phyloP scores from a whole-genome alignment of 2,329 filamentous ascomycete species.

The Penicillium sp. region DNA sequence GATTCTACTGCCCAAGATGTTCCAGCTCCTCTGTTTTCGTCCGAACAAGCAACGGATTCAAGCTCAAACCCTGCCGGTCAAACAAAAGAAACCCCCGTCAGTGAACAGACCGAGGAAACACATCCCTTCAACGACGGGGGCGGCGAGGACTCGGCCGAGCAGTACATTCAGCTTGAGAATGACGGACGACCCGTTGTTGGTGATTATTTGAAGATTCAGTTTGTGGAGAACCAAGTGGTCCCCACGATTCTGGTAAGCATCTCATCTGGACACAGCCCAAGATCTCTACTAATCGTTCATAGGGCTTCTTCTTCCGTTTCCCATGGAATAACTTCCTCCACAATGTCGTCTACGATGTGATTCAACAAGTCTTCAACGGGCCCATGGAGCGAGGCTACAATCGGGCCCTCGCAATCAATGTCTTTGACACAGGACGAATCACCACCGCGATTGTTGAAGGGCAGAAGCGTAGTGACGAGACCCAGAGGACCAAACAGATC shows the following conservation, averaged over 20 bases:
- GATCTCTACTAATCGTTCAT: constrained; percentile 9
- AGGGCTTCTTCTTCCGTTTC: constrained; percentile 98
- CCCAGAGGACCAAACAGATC: constrained; percentile 78
- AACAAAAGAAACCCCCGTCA: constrained; percentile 14
- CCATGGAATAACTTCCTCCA: constrained; percentile 99
- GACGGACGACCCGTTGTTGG: constrained; percentile 78
- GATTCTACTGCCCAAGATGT: constrained; percentile 63
- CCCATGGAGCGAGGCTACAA: constrained; percentile 97
- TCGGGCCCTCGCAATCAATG: constrained; percentile 78
- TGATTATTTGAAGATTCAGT: constrained; percentile 91
- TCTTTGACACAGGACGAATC: constrained; percentile 86
- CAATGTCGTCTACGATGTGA: constrained; percentile 98
- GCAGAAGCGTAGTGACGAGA: constrained; percentile 79
- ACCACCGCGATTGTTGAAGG: constrained; percentile 90
- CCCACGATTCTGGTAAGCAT: constrained; percentile 83
- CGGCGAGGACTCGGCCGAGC: constrained; percentile 26
- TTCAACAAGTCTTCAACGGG: constrained; percentile 98
- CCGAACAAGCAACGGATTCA: constrained; percentile 24
- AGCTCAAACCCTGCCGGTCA: constrained; percentile 21
- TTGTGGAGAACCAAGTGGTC: constrained; percentile 90
- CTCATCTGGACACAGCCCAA: neutral
- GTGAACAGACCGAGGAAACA: constrained; percentile 19
- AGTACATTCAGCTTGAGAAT: constrained; percentile 55
- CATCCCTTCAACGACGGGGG: constrained; percentile 21
- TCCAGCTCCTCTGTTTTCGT: constrained; percentile 63